Evolutionary conservation across 2,329 filamentous ascomycete species (phyloP), one percentile per base, ranked within the genome.

Genomic region (Fusarium udum): DNA sequence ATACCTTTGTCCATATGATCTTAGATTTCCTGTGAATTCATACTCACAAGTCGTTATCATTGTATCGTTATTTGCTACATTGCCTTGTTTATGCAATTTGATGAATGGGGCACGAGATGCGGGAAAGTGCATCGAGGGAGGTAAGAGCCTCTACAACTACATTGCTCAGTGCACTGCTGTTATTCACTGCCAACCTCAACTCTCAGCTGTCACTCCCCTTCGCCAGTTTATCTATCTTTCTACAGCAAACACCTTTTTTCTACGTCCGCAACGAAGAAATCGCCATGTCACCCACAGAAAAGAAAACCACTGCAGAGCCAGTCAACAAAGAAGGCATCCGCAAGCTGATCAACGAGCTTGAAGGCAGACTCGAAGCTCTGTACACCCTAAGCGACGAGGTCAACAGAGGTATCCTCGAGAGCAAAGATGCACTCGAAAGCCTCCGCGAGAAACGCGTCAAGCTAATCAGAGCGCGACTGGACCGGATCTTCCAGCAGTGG

Each of bases 1-100:
- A 70, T 65, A 69, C 60, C 63, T 68, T 32, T 52, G 49, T 52
- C 31, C 31, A 36, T 43, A 43, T 31, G 52, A n/a, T 48, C 12
- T 66, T 74, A 61, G 67, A 42, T 42, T 49, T 37, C 24, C n/a
- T 22, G 42, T 24, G 12, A 49, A 42, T 37, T 13, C 26, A 22
- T 28, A 43, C 26, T 13, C 24, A 24, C 31, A 36, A 7, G 12
- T 31, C 5, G 16, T n/a, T 24, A 20, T 45, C 7, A 20, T 26
- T 37, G 31, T 31, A 9, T 11, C 13, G 20, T 6, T 18, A 24
- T 31, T 32, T 48, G 15, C 18, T 26, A 6, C 5, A 18, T 28
- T 31, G 26, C 14, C n/a, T 16, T 34, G 28, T 45, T 36, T 34
- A 32, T 20, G 39, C 31, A 37, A 40, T 64, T 28, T 14, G 24